A percentile compares a stretch with the other conserved stretches of the same genome.
Conservation (phyloP, 768 basidiomycete species). For the Boletus reticuloceps region DNA sequence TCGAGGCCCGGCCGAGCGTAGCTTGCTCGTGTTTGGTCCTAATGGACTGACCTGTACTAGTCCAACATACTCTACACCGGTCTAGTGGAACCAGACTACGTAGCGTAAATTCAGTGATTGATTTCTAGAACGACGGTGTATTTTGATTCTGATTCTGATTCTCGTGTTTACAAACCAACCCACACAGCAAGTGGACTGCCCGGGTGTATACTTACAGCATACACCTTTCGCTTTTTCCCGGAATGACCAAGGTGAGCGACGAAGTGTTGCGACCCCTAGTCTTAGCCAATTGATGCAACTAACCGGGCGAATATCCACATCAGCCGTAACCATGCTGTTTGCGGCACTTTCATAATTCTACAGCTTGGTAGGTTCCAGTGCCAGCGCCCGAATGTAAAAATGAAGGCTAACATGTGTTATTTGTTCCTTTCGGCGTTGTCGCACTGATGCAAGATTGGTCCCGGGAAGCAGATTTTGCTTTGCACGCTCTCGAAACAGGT, state of each 20-base stretch:
- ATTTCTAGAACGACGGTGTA: background rate
- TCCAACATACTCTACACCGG: background rate
- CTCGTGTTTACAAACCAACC: background rate
- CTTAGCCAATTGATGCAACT: background rate
- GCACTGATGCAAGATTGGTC: background rate
- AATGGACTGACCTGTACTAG: too few species aligned
- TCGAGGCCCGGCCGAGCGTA: too few species aligned
- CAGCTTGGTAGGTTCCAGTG: conserved; percentile 25
- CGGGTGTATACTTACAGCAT: too few species aligned
- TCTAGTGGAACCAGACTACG: background rate
- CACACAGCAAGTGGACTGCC: background rate
- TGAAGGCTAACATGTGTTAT: background rate
- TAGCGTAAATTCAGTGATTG: background rate
- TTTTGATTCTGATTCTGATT: background rate
- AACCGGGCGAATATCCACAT: background rate
- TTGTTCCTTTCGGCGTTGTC: background rate
- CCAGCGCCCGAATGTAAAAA: conserved; percentile 1
- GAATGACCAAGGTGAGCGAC: too few species aligned
- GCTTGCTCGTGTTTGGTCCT: too few species aligned
- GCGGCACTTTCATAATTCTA: conserved; percentile 1
- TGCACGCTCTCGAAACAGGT: background rate
- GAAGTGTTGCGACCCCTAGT: background rate
- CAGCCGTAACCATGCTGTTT: too few species aligned
- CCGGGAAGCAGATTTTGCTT: background rate
- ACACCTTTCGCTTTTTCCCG: too few species aligned